Base-by-base conservation (phyloP, 768 basidiomycete genomes). In the Serendipita vermifera region DNA sequence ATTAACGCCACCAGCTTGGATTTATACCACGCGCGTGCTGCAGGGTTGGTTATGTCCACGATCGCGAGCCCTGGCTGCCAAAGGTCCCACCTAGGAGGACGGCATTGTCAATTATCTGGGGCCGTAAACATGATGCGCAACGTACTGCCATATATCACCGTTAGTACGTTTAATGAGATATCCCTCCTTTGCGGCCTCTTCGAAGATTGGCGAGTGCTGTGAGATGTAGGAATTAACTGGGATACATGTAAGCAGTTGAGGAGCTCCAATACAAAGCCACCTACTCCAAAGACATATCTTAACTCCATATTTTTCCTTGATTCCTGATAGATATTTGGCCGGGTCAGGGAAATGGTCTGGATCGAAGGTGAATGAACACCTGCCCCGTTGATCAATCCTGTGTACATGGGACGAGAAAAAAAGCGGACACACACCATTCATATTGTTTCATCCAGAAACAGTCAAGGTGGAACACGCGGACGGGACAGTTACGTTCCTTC, bases 351-450 rank as follows among this genome's bases (percentile, higher is more conserved):
- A 87, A 62, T 79, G 77, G 29, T 83, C 81, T 2, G 82, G 80
- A 62, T 86, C 84, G 63, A 85, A 86, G 1, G 81, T 82, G 69
- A 86, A 87, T 11, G 79, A 81, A 60, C 80, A 82, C 79, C 80
- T 81, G 43, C 17, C 38, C 26, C 31, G 9, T 22, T n/a, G 15
- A 4, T n/a, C 20, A n/a, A n/a, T n/a, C n/a, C n/a, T n/a, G n/a
- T n/a, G n/a, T n/a, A n/a, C n/a, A n/a, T n/a, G n/a, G n/a, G n/a
- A n/a, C n/a, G n/a, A n/a, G n/a, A n/a, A n/a, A n/a, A n/a, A n/a
- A n/a, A n/a, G 31, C 13, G 24, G 48, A 60, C 17, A 20, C 26
- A 17, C 17, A 61, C 56, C 57, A 57, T 53, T 60, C 36, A 33
- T 58, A 62, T 31, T 57, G 57, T 32, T 57, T 59, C 57, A 60